Base-by-base conservation (phyloP, 2,329 filamentous ascomycete genomes). In the Arachnomyces sp. region DNA sequence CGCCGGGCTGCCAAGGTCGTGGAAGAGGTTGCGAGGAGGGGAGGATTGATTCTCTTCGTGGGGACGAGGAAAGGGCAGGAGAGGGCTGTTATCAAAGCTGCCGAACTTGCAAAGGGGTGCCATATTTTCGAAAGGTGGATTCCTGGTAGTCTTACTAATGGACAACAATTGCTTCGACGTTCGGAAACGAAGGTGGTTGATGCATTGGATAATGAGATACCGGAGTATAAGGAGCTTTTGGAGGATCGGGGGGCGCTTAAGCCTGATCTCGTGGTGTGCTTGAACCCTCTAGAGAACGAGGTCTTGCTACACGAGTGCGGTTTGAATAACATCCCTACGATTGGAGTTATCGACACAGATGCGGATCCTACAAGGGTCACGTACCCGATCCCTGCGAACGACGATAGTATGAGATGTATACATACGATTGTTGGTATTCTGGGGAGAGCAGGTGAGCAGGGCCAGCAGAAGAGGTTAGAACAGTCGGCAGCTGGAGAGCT, bases 361-460 rank as follows among this genome's bases (percentile, higher is more conserved):
- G 82, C 81, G 2, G 84, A 96, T 63, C 86, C 92, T 1, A 86
- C 86, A 0, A 90, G 85, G 78, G 88, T 96, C 37, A 96, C 92
- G 3, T 98, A 98, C 59, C 84, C 85, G 11, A 95, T 98, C 51
- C 92, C 92, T 2, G 87, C 87, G 37, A 98, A 98, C 61, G 92
- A 98, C 58, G 92, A 98, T 72, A 94, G 88, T 76, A 65, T 94
- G 50, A 82, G 92, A 45, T 81, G 82, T 49, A 76, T 88, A 36
- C 78, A 82, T 51, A 73, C 95, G 45, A 85, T 98, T 51, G 84
- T 81, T 3, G 88, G 88, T 39, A 81, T 92, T 1, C 72, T 98
- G 29, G 90, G 89, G 31, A 77, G 83, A 38, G 92, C 92, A 1
- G 92, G 85, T 7, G 71, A 94, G 66, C 71, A 76, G 38, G 92